Base-by-base conservation (phyloP, 1,139 yeast genomes). In the Hemisphaericaspora subhashii region DNA sequence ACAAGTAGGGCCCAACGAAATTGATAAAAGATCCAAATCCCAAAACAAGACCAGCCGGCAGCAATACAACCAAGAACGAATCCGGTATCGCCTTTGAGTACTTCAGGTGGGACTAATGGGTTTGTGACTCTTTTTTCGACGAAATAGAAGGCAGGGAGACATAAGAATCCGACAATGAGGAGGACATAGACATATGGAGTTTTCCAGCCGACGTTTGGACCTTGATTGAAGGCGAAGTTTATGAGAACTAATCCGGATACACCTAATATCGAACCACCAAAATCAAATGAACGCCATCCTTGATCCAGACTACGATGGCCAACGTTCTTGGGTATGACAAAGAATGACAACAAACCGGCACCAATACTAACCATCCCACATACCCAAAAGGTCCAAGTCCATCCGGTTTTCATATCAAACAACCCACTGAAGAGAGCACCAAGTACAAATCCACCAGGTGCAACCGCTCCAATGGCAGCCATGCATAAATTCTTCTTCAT, bases 41-140 rank as follows among this genome's bases (percentile, higher is more conserved):
- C 84, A 54, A 80, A 80, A 47, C 79, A 68, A 3, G 80, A 67
- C 84, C 84, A 79, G 0, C 84, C 84, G 1, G 76, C 68, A 3
- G 72, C 73, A 20, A 79, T 66, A 48, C 79, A 73, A 3, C 64
- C 70, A 18, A 79, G 58, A 2, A 78, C 72, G 41, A 70, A 62
- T 1, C 68, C 67, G 1, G 74, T 70, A 15, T 72, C 71, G 1
- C 71, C 66, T 28, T 55, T 53, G 39, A 79, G 54, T 1, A 58
- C 66, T 23, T 63, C 63, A 8, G 66, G 52, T 0, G 83, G 82
- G 0, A 77, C 62, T 31, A 77, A 54, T 0, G 85, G 83, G 40
- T 68, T 57, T 29, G 54, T 42, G 3, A 63, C 72, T 21, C 47
- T 51, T 18, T 45, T 41, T 45, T 74, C 80, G 13, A 72, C 52